These are phyloP conservation scores for Trichosphaerium sp. DNA, from an alignment of 78 protist species.

Conservation along the genomic window DNA sequence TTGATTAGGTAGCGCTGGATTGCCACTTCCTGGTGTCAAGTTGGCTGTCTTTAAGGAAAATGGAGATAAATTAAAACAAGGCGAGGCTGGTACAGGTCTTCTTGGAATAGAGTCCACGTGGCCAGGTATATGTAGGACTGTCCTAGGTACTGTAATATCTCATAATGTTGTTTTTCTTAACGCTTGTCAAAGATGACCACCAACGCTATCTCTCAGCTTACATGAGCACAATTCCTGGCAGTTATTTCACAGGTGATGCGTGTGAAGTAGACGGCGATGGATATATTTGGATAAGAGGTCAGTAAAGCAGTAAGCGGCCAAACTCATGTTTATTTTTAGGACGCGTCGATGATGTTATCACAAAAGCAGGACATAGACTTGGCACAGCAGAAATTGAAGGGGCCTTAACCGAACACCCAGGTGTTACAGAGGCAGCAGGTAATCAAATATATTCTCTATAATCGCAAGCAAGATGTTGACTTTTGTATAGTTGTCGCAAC, in stretches of 20 bases:
- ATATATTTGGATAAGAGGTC: conserved; percentile 74
- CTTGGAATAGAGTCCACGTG: conserved; percentile 58
- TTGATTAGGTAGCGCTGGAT: conserved; percentile 74
- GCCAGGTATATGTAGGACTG: conserved; percentile 82
- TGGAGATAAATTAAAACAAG: too few species aligned
- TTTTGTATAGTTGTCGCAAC: too few species aligned
- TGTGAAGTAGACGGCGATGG: conserved; percentile 70
- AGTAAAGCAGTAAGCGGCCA: too few species aligned
- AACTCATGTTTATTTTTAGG: conserved; percentile 37
- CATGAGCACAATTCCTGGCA: conserved; percentile 51
- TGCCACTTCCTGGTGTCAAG: conserved; percentile 89
- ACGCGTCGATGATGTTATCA: conserved; percentile 80
- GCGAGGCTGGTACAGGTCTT: too few species aligned
- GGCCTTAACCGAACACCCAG: conserved; percentile 41
- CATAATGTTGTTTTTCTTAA: background rate
- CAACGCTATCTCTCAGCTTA: conserved; percentile 24
- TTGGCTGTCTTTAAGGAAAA: conserved; percentile 58
- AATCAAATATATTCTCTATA: too few species aligned
- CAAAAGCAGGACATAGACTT: conserved; percentile 88
- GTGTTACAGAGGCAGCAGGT: conserved; percentile 47
- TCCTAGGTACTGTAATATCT: conserved; percentile 17
- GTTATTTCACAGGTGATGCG: conserved; percentile 89
- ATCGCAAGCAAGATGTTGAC: too few species aligned
- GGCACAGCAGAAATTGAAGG: conserved; percentile 91
- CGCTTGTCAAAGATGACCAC: conserved; percentile 13